Percentiles rank a stretch among this genome's conserved stretches.
phyloP scores from a whole-genome alignment of 768 basidiomycete genomes.

The Naganishia kalamii region DNA sequence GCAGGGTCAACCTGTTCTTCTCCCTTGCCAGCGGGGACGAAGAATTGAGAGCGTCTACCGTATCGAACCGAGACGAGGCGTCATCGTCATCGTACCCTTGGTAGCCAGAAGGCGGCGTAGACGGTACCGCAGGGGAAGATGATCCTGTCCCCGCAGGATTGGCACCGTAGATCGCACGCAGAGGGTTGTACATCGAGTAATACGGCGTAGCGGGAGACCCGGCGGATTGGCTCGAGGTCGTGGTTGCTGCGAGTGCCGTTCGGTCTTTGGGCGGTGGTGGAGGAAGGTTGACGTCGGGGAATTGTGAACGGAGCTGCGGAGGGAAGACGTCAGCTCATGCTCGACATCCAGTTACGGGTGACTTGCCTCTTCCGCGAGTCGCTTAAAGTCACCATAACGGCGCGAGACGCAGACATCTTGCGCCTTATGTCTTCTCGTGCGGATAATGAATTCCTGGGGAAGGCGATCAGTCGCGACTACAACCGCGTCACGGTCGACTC shows the following conservation, averaged over 20 bases:
- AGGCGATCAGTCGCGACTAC: not conserved
- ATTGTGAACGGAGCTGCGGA: constrained; percentile 70
- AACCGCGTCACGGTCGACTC: constrained; percentile 33
- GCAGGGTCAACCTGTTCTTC: constrained; percentile 88
- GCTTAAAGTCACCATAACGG: constrained; percentile 90
- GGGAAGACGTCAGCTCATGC: not conserved
- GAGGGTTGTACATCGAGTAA: constrained; percentile 41
- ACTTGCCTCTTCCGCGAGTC: constrained; percentile 71
- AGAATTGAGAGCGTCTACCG: constrained; percentile 18
- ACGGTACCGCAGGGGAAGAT: constrained; percentile 4
- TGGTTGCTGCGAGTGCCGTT: constrained; percentile 57
- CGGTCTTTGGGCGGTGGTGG: constrained; percentile 81
- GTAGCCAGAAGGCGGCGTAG: not conserved
- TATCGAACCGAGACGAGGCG: constrained; percentile 5
- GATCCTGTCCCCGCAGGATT: not conserved
- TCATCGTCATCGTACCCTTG: constrained; percentile 1
- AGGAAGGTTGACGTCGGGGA: constrained; percentile 73
- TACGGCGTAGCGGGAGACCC: constrained; percentile 22
- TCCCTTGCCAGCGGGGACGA: constrained; percentile 66
- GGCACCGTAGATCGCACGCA: constrained; percentile 39
- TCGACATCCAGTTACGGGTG: not conserved
- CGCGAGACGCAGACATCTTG: constrained; percentile 81
- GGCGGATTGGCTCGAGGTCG: constrained; percentile 33
- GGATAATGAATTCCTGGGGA: constrained; percentile 83
- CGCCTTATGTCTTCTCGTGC: constrained; percentile 66